Percentiles rank a stretch among this genome's conserved stretches.
These are phyloP conservation scores for Rhamnella rubrinervis DNA, from an alignment of 331 rosid genomes.

Conservation along the genomic window DNA sequence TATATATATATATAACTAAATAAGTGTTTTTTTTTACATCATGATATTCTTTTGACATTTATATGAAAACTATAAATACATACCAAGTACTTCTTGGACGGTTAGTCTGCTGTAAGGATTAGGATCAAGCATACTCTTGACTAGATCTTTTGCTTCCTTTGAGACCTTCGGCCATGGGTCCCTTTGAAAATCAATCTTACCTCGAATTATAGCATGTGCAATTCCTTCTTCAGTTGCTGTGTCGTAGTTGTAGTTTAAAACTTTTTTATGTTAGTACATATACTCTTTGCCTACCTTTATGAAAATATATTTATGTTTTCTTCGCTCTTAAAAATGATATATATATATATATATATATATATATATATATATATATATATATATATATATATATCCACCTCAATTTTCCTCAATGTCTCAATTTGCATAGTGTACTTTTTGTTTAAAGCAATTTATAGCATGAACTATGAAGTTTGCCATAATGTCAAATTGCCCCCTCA, in stretches of 20 bases:
- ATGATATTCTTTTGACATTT: not conserved
- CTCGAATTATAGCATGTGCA: conserved; percentile 81
- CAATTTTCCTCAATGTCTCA: no score
- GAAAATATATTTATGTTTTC: not conserved
- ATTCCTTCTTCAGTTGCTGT: conserved; percentile 94
- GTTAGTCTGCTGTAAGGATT: conserved; percentile 71
- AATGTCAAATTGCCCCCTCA: no score
- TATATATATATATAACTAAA: no score
- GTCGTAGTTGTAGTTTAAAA: conserved; percentile 7
- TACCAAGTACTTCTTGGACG: conserved; percentile 84
- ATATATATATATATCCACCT: no score
- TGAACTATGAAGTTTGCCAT: no score
- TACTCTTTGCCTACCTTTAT: not conserved
- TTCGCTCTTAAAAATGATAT: no score
- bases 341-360: no score
- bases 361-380: no score
- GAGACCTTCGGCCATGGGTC: conserved; percentile 94
- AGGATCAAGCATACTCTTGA: conserved; percentile 80
- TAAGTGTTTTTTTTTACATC: no score
- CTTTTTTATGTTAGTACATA: conserved; percentile 8
- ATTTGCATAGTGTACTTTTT: no score
- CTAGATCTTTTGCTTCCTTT: conserved; percentile 72
- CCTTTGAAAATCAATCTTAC: conserved; percentile 63
- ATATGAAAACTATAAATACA: conserved; percentile 3
- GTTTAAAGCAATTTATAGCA: no score